Evolutionary conservation across 176 grass and related monocot genomes (phyloP), one percentile per base, ranked within the genome.

Genomic region (Oryza glaberrima): DNA sequence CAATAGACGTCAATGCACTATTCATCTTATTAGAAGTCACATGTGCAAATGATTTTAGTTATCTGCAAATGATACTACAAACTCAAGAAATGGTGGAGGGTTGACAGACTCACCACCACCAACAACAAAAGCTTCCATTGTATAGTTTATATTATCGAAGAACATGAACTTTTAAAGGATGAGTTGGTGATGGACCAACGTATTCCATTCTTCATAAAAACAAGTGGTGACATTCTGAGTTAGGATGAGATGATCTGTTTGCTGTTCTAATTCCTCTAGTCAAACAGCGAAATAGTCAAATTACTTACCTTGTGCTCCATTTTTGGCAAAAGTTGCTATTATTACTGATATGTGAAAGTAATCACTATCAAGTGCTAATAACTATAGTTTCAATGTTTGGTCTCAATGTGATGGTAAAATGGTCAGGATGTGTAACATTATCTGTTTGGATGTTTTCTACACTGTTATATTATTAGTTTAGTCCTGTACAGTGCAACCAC

Each of bases 331-430:
- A 68, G 26, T 17, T 77, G 43, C 7, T 41, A 41, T 54, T 85
- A 60, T 17, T 77, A 28, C 72, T 85, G 60, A 49, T 45, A 77
- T 5, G 16, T 61, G n/a, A 65, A 69, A 58, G 69, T 66, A 78
- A 66, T 30, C 49, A 44, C 16, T 54, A n/a, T 69, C 35, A 28
- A 28, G 56, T 88, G 54, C 43, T 65, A 11, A 79, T 83, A 52
- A 54, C 17, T 88, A 26, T 65, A 65, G 54, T 72, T 67, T 67
- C 43, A 76, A 34, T 17, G 72, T 77, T 6, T 83, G 58, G 23
- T 83, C 14, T 72, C 69, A 83, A 72, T 56, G 43, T 7, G 9
- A 45, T 75, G 20, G 38, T 88, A 83, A 32, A 40, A 6, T 65
- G 54, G 17, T 63, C 72, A 66, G 10, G 30, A 32, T 22, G 19